Evolutionary conservation across 2,329 filamentous ascomycete species (phyloP), one percentile per base, ranked within the genome.

Genomic region (Colletotrichum tabaci): DNA sequence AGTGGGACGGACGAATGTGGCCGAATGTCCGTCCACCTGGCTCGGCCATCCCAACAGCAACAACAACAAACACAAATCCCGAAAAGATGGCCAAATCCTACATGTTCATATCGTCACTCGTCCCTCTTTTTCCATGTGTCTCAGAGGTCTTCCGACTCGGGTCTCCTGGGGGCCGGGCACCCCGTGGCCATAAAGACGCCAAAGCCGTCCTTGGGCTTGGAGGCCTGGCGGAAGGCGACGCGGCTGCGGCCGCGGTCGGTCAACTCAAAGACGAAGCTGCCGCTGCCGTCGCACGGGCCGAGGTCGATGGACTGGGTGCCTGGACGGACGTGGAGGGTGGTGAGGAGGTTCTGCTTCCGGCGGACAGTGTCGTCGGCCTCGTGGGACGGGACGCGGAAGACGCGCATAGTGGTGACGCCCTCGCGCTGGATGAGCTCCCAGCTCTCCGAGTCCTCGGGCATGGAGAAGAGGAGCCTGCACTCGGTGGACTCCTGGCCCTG

Each of bases 371-470:
- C 61, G 23, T 58, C 61, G 46, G 30, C 65, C n/a, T 44, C 38
- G 10, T 61, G 13, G 21, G n/a, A 35, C 26, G 66, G 61, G 49
- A 71, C 42, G 35, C 56, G 47, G 57, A 65, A 72, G 16, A 72
- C 70, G 26, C 56, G 40, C 60, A 72, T 44, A 12, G 61, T 30
- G 40, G 66, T 35, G 55, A n/a, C n/a, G 47, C 70, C 70, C 70
- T 72, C 70, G 66, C 55, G 67, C 61, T 72, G 70, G 61, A 72
- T 66, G 66, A 72, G 70, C 38, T 71, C 67, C 70, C 70, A 72
- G 70, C 70, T 72, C 66, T 72, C 70, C 42, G 70, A 35, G 50
- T 72, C 70, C 56, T 72, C 70, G 49, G 70, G 70, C 70, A 72
- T 69, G 46, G 60, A 44, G 56, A 72, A 71, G 23, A 71, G n/a